Conservation (phyloP, 2,329 filamentous ascomycete species). For the Monosporascus sp. region DNA sequence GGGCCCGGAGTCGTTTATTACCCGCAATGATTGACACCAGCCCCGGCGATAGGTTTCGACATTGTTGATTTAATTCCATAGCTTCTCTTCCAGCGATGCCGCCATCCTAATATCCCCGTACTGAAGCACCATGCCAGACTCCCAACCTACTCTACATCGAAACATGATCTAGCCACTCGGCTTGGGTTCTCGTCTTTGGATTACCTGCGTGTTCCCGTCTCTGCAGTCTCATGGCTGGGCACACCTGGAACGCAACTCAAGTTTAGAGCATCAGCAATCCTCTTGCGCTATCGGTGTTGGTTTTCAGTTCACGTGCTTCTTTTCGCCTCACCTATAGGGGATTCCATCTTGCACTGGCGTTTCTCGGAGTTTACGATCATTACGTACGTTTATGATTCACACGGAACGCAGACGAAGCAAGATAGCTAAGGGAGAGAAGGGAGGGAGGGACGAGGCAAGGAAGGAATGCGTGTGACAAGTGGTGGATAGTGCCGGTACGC, state of each 20-base stretch:
- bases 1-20: constrained; percentile 56
- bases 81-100: neutral
- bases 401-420: neutral
- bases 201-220: neutral
- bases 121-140: neutral
- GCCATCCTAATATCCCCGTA: neutral
- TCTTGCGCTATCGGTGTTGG: neutral
- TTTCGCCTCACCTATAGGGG: neutral
- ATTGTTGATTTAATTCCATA: neutral
- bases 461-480: no score
- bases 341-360: neutral
- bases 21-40: constrained; percentile 36
- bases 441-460: no score
- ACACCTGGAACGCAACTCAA: neutral
- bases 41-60: neutral
- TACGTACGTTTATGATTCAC: no score
- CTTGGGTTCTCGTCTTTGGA: neutral
- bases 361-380: neutral
- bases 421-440: neutral
- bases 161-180: neutral
- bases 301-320: neutral
- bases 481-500: no score
- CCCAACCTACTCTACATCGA: neutral
- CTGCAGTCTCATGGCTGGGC: neutral
- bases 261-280: neutral